Conservation (phyloP, 768 basidiomycete species). For the Pholiota conissans region DNA sequence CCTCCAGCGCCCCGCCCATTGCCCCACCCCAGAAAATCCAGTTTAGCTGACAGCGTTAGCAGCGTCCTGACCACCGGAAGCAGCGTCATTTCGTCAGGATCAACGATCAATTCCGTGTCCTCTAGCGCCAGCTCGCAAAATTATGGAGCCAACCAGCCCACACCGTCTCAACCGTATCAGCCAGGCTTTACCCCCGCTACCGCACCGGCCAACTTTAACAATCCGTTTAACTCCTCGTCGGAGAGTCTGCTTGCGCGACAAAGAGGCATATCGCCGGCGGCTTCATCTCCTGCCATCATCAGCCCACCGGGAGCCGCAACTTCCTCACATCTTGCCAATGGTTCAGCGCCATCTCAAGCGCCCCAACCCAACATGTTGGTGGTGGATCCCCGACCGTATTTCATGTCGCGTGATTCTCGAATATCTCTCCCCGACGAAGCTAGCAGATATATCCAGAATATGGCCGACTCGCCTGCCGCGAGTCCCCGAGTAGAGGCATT, state of each 20-base stretch:
- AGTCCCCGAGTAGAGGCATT: constrained; percentile 50
- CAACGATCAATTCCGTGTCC: constrained; percentile 15
- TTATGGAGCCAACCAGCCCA: constrained; percentile 14
- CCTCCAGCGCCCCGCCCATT: constrained; percentile 14
- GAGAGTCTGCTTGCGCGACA: constrained; percentile 11
- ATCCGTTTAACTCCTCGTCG: constrained; percentile 6
- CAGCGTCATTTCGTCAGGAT: constrained; percentile 6
- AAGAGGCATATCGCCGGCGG: neutral
- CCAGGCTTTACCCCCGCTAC: constrained; percentile 18
- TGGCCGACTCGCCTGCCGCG: constrained; percentile 61
- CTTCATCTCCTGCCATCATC: constrained; percentile 5
- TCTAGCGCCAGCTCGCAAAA: constrained; percentile 14
- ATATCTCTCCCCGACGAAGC: constrained; percentile 79
- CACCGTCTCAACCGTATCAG: constrained; percentile 13
- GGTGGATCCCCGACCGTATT: constrained; percentile 32
- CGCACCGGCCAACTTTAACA: constrained; percentile 18
- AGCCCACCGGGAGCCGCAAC: neutral
- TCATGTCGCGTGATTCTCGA: constrained; percentile 60
- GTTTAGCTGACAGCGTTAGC: constrained; percentile 35
- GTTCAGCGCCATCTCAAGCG: constrained; percentile 18
- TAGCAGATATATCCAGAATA: constrained; percentile 66
- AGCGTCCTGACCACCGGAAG: constrained; percentile 26
- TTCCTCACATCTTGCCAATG: constrained; percentile 9
- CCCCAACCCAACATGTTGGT: constrained; percentile 33
- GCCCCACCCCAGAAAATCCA: constrained; percentile 34